Percentiles rank a stretch among this genome's conserved stretches.
These are phyloP conservation scores for Castanospermum australe DNA, from an alignment of 306 rosid species.

Conservation along the genomic window DNA sequence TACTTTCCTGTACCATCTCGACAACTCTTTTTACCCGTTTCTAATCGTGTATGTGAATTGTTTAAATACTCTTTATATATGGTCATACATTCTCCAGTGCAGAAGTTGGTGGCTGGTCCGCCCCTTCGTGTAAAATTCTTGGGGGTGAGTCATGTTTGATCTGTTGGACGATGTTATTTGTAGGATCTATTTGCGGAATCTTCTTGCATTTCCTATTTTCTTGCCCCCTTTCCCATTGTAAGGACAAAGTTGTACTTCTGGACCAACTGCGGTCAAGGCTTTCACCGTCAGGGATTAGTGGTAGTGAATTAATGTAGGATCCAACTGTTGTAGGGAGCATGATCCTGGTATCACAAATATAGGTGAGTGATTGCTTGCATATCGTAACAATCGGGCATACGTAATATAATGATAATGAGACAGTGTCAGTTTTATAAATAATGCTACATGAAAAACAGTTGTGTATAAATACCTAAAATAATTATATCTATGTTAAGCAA, in stretches of 20 bases:
- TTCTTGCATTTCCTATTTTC: background rate
- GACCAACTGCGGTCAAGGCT: background rate
- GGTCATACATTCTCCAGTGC: background rate
- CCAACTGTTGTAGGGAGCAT: background rate
- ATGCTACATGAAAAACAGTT: no score
- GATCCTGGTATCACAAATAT: background rate
- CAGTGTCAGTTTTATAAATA: no score
- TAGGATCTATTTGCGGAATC: background rate
- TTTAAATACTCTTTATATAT: background rate
- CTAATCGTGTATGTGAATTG: background rate
- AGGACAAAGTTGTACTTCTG: background rate
- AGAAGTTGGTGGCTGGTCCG: background rate
- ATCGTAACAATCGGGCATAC: background rate
- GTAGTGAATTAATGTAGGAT: background rate
- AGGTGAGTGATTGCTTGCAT: background rate
- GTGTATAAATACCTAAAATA: no score
- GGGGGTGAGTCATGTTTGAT: background rate
- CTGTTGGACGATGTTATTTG: no score
- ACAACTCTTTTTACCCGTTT: background rate
- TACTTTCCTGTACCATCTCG: background rate
- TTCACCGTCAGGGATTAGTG: background rate
- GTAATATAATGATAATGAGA: background rate
- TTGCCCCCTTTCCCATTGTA: background rate
- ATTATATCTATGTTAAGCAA: no score
- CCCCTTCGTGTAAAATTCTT: background rate